A percentile compares a stretch with the other conserved stretches of the same genome.
Evolutionary conservation across 2,329 filamentous ascomycete species (phyloP).

Genomic region (Cladophialophora chaetospira): DNA sequence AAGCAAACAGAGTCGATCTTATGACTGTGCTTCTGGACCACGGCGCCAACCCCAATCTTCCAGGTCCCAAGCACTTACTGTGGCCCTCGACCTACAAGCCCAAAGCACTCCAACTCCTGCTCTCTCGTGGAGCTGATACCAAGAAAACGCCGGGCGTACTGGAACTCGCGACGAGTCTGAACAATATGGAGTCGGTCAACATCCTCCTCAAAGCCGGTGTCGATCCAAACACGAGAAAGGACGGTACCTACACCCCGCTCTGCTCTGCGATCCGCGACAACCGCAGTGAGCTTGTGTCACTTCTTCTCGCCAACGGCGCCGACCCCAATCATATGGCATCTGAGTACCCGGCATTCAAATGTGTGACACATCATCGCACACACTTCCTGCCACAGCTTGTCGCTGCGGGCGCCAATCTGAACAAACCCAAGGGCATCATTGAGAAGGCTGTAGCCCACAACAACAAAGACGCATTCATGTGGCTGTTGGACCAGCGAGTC

Average conservation of each 20-base stretch:
- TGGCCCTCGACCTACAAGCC: constrained; percentile 66
- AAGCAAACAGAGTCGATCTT: constrained; percentile 58
- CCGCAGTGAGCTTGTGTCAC: constrained; percentile 61
- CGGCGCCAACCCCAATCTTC: constrained; percentile 67
- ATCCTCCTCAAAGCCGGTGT: constrained; percentile 61
- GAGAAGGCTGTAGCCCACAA: constrained; percentile 66
- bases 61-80: constrained; percentile 68
- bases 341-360: constrained; percentile 69
- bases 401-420: constrained; percentile 61
- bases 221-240: constrained; percentile 64
- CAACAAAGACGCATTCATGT: constrained; percentile 62
- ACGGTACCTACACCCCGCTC: constrained; percentile 67
- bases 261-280: constrained; percentile 71
- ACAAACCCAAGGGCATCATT: constrained; percentile 64
- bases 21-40: constrained; percentile 58
- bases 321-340: constrained; percentile 58
- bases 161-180: constrained; percentile 64
- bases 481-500: constrained; percentile 62
- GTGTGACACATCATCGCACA: constrained; percentile 64
- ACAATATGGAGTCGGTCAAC: constrained; percentile 63
- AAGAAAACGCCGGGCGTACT: constrained; percentile 64
- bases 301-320: constrained; percentile 57
- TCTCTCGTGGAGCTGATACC: constrained; percentile 60
- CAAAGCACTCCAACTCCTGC: constrained; percentile 59
- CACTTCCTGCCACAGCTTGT: constrained; percentile 63